These are phyloP conservation scores for Spinellus fusiger DNA, from an alignment of 192 early-diverging fungal species.

Conservation along the genomic window DNA sequence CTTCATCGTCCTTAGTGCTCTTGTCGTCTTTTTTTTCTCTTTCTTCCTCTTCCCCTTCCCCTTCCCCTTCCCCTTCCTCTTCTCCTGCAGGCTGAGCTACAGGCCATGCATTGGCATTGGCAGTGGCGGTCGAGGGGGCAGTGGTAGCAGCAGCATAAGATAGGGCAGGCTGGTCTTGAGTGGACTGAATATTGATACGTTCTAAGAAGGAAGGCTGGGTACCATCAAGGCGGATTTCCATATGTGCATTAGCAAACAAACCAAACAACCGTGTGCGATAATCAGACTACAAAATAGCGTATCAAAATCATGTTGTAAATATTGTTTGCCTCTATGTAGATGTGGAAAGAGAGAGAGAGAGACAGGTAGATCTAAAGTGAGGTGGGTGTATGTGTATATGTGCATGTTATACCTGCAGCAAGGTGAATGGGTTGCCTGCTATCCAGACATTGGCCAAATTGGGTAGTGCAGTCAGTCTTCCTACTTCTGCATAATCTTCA, in stretches of 20 bases:
- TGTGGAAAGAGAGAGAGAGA: neutral
- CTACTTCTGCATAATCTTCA: slow-evolving; percentile 45
- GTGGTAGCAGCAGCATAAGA: neutral
- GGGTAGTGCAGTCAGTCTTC: slow-evolving; percentile 40
- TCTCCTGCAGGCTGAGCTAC: neutral
- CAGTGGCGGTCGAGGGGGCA: neutral
- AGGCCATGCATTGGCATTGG: slow-evolving; percentile 5
- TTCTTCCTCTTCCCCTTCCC: neutral
- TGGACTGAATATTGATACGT: slow-evolving; percentile 20
- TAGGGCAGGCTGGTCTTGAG: neutral
- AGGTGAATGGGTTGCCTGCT: slow-evolving; percentile 48
- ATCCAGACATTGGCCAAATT: slow-evolving; percentile 47
- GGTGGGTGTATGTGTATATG: neutral
- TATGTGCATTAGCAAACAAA: slow-evolving; percentile 33
- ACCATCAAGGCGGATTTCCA: slow-evolving; percentile 45
- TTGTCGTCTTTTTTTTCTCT: too few species aligned
- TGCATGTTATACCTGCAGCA: slow-evolving; percentile 30
- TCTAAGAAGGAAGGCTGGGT: slow-evolving; percentile 42
- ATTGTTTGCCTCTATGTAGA: neutral
- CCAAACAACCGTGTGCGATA: slow-evolving; percentile 47
- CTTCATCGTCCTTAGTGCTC: neutral
- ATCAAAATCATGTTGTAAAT: neutral
- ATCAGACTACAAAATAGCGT: slow-evolving; percentile 27
- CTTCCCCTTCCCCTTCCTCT: neutral
- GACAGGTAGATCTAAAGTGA: neutral